Evolutionary conservation across 106 monocot genomes (phyloP).

Genomic region (Chionographis japonica): DNA sequence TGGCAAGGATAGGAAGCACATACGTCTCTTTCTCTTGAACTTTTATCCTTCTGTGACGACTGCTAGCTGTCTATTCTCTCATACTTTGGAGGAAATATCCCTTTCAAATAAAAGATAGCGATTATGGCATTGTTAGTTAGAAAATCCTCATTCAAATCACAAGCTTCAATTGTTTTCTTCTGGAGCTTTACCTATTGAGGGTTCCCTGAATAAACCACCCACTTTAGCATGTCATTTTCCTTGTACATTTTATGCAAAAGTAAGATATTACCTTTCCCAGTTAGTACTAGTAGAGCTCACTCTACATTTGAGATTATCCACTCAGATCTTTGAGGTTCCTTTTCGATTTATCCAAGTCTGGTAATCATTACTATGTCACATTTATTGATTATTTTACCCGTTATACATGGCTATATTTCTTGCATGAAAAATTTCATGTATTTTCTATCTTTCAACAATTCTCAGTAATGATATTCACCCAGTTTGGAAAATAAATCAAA

Average conservation of each 20-base stretch:
- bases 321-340: not conserved
- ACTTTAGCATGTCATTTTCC: not conserved
- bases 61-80: not conserved
- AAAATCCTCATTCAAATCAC: not conserved
- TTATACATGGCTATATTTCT: too few relatives aligned
- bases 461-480: not conserved
- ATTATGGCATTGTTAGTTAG: not conserved
- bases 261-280: not conserved
- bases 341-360: not conserved
- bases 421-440: too few relatives aligned
- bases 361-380: not conserved
- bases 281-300: not conserved
- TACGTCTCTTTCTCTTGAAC: not conserved
- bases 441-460: not conserved
- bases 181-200: not conserved
- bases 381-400: not conserved
- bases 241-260: not conserved
- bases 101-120: not conserved
- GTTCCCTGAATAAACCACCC: not conserved
- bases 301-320: not conserved
- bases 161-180: not conserved
- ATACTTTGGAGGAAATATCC: not conserved
- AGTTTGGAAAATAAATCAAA: not conserved
- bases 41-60: not conserved
- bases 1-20: not conserved